A percentile compares a stretch with the other conserved stretches of the same genome.
Evolutionary conservation across 2,329 filamentous ascomycete genomes (phyloP).

Genomic region (Fusarium paranaense): DNA sequence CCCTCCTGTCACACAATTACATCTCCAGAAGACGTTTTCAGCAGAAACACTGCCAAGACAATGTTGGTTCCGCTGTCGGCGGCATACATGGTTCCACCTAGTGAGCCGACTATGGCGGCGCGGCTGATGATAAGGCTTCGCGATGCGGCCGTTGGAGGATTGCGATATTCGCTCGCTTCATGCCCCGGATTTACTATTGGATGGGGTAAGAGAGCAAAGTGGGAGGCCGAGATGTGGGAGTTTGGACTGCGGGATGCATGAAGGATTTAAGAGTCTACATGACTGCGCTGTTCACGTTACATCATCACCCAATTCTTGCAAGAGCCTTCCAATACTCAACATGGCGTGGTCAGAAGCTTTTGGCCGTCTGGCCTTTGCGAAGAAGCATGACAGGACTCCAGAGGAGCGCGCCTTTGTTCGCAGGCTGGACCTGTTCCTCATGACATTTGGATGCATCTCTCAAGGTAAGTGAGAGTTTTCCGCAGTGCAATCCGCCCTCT

Average conservation of each 20-base stretch:
- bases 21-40: neutral
- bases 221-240: neutral
- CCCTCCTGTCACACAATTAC: neutral
- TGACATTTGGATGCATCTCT: neutral
- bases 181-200: neutral
- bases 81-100: neutral
- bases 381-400: neutral
- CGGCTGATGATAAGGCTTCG: neutral
- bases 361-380: neutral
- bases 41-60: neutral
- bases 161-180: neutral
- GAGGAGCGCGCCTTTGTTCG: neutral
- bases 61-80: neutral
- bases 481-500: neutral
- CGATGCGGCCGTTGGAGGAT: neutral
- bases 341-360: neutral
- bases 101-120: neutral
- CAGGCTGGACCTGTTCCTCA: neutral
- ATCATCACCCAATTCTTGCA: neutral
- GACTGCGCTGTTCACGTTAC: neutral
- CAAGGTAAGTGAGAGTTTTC: neutral
- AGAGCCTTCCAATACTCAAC: rapidly evolving
- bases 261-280: neutral
- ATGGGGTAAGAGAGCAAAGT: neutral
- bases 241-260: neutral